A percentile compares a stretch with the other conserved stretches of the same genome.
phyloP scores from a whole-genome alignment of 1,139 yeast genomes.

The Debaryomyces coudertii region DNA sequence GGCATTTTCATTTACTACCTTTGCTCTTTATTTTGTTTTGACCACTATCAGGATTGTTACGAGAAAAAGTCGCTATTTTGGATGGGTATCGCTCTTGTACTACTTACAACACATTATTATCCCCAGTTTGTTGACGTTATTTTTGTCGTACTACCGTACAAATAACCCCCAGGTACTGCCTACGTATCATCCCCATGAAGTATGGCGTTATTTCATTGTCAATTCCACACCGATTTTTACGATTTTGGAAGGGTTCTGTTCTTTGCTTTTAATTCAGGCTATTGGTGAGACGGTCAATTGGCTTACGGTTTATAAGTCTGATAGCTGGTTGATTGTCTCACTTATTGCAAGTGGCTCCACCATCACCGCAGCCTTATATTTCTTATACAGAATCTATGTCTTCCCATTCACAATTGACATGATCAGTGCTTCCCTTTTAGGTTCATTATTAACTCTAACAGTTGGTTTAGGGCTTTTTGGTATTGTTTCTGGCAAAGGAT shows the following conservation, averaged over 20 bases:
- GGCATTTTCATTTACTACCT: slow-evolving; percentile 78
- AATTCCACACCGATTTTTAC: slow-evolving; percentile 90
- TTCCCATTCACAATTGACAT: slow-evolving; percentile 72
- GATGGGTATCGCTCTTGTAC: slow-evolving; percentile 63
- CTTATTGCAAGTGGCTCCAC: slow-evolving; percentile 75
- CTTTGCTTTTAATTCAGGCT: slow-evolving; percentile 85
- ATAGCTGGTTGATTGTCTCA: slow-evolving; percentile 78
- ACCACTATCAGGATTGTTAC: slow-evolving; percentile 70
- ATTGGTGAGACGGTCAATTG: slow-evolving; percentile 81
- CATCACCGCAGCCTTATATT: slow-evolving; percentile 74
- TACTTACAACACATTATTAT: slow-evolving; percentile 81
- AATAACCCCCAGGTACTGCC: slow-evolving; percentile 14
- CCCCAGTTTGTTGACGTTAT: slow-evolving; percentile 78
- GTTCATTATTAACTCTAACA: slow-evolving; percentile 79
- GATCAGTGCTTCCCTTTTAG: slow-evolving; percentile 79
- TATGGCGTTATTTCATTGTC: slow-evolving; percentile 70
- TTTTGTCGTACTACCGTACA: slow-evolving; percentile 54
- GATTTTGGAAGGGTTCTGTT: slow-evolving; percentile 88
- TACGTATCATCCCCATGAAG: slow-evolving; percentile 24
- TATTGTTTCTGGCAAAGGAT: slow-evolving; percentile 78
- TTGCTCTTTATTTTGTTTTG: slow-evolving; percentile 65
- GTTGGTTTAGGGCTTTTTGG: slow-evolving; percentile 80
- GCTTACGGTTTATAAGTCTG: slow-evolving; percentile 69
- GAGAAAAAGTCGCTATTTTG: slow-evolving; percentile 50
- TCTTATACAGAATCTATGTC: slow-evolving; percentile 80